These are phyloP conservation scores for Wickerhamiella occidentalis DNA, from an alignment of 805 yeast genomes.

Conservation along the genomic window DNA sequence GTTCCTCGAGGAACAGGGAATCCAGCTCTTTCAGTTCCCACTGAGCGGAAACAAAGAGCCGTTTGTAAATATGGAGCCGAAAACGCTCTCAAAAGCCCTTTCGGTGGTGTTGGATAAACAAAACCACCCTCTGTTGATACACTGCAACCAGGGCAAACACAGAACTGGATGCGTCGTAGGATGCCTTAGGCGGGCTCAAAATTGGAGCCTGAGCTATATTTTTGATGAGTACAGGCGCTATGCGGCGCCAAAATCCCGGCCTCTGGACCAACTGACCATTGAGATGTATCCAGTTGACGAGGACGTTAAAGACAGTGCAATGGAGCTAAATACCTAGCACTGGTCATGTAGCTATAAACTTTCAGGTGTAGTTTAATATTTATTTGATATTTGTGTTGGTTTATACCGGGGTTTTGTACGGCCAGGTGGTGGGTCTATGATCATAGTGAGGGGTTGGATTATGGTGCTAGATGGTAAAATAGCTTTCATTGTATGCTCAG, in stretches of 20 bases:
- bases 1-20: constrained; percentile 48
- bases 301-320: constrained; percentile 20
- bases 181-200: constrained; percentile 73
- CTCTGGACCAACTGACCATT: constrained; percentile 90
- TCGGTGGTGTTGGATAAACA: constrained; percentile 69
- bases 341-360: neutral
- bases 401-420: too few species aligned
- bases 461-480: too few species aligned
- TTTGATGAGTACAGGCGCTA: constrained; percentile 91
- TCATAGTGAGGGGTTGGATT: too few species aligned
- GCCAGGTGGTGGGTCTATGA: too few species aligned
- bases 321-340: neutral
- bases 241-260: constrained; percentile 90
- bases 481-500: too few species aligned
- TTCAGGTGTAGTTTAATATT: neutral
- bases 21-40: constrained; percentile 73
- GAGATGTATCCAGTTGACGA: constrained; percentile 66
- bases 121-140: constrained; percentile 85
- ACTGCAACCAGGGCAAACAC: constrained; percentile 94
- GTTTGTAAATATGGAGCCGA: constrained; percentile 36
- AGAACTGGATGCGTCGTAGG: constrained; percentile 95
- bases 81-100: constrained; percentile 64
- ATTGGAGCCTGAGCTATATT: constrained; percentile 88
- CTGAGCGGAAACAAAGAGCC: constrained; percentile 76
- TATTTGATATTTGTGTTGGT: neutral